phyloP scores from a whole-genome alignment of 345 rosid genomes.

The Odontarrhena argentea region DNA sequence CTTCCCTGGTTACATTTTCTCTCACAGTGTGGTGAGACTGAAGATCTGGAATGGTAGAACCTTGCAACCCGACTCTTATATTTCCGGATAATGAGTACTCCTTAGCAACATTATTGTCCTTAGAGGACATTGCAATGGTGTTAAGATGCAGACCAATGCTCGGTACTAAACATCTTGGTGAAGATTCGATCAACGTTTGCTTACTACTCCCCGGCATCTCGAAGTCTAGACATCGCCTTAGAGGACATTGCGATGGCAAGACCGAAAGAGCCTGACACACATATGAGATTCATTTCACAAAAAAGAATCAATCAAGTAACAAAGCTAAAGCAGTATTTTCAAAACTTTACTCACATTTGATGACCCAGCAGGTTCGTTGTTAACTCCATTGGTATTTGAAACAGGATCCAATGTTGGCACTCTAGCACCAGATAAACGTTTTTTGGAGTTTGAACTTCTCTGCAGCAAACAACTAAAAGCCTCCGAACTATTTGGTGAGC shows the following conservation, averaged over 20 bases:
- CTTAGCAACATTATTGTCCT: slow-evolving; percentile 42
- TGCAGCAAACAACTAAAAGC: slow-evolving; percentile 58
- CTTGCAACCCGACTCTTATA: slow-evolving; percentile 36
- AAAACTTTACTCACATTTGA: slow-evolving; percentile 17
- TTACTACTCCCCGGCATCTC: slow-evolving; percentile 42
- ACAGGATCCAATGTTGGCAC: slow-evolving; percentile 23
- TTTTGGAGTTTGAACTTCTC: slow-evolving; percentile 46
- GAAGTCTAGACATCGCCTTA: slow-evolving; percentile 81
- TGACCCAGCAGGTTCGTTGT: slow-evolving; percentile 16
- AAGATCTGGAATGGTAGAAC: slow-evolving; percentile 20
- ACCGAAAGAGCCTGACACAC: slow-evolving; percentile 50
- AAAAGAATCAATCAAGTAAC: slow-evolving; percentile 22
- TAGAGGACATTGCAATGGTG: slow-evolving; percentile 55
- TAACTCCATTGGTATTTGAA: background rate
- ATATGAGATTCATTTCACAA: background rate
- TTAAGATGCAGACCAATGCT: slow-evolving; percentile 93
- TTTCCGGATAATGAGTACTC: slow-evolving; percentile 51
- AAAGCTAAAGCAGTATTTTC: background rate
- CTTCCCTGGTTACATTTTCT: slow-evolving; percentile 45
- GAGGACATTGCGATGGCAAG: slow-evolving; percentile 23
- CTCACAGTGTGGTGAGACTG: slow-evolving; percentile 34
- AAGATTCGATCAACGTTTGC: slow-evolving; percentile 15
- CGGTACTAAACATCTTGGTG: slow-evolving; percentile 53
- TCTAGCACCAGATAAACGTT: slow-evolving; percentile 38
- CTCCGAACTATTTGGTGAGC: slow-evolving; percentile 55